Base-by-base conservation (phyloP, 75 land plant species). In the Pseudotsuga menziesii region DNA sequence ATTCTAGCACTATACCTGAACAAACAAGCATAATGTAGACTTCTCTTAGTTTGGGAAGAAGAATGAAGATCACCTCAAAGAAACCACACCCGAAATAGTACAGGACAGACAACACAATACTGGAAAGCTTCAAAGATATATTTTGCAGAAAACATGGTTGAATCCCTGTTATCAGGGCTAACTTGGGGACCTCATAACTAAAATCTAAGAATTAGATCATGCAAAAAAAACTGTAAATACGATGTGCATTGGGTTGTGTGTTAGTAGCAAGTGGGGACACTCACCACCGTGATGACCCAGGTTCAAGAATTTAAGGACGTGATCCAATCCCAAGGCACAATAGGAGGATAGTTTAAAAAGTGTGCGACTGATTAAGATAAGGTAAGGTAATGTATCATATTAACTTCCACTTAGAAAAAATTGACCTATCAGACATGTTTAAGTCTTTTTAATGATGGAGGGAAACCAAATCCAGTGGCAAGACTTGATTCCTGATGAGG, bases 1-100 rank as follows among this genome's bases (percentile, higher is more conserved):
- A 90, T 89, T 52, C 78, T 83, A 58, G 90, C 80, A 25, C 75
- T 71, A 76, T 96, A 96, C 83, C 99, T 96, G 77, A 48, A 48
- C 32, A 81, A 60, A 67, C 69, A 64, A 64, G 6, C 69, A 64
- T 32, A 32, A 25, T 15, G 41, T 64, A 64, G 69, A 36, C 69
- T 64, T 32, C 6, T 64, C 14, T 64, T 19, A 32, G 69, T 32
- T 25, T 36, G 19, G 44, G 41, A 69, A 22, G 11, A 69, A 41
- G 11, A 11, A 8, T 25, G 11, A 61, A 61, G 14, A 69, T 6
- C 36, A 11, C n/a, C 19, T 36, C 44, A 39, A 36, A 8, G 44
- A 6, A n/a, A 39, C n/a, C 25, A 41, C 2, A 69, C 41, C 23
- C 72, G 12, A 6, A 36, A 41, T 15, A 9, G 72, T 15, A 48